Evolutionary conservation across 2,329 filamentous ascomycete species (phyloP), one percentile per base, ranked within the genome.

Genomic region (Chalaropsis thielavioides): DNA sequence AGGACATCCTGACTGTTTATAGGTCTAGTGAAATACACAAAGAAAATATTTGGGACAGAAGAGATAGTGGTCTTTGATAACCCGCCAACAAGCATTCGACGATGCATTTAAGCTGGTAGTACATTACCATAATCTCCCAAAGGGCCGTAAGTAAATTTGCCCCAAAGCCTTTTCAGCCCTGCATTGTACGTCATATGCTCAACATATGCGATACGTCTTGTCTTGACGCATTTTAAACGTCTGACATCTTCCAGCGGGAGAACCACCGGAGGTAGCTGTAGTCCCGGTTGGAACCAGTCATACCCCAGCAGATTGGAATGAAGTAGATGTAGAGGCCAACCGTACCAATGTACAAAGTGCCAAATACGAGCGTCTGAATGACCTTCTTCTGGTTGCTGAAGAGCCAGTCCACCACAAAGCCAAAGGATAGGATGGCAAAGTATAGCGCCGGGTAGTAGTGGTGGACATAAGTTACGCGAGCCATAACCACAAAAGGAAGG

Each of bases 381-480:
- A 75, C 77, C 72, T 82, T 83, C 70, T 80, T 81, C 69, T 89
- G 78, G 71, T 82, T 85, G 69, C 86, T 82, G 59, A 90, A 83
- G 68, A 86, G 79, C 86, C 90, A 97, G 75, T 97, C 91, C 64
- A 89, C 77, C 70, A 91, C 82, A 81, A 99, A 99, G 64, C 92
- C 92, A 68, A 92, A 84, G 17, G 83, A 84, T 58, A 99, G 79
- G 69, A 99, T 96, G 71, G 94, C 92, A 75, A 97, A 99, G 80
- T 97, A 99, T 11, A 99, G 83, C 10, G 94, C 94, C 11, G 94
- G 94, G 76, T 97, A 99, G 80, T 99, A 99, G 79, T 99, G 94
- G 76, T 99, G 94, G 64, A 99, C 94, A 72, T 99, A 99, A 17
- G 94, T 99, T 68, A 99, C 94, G 81, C 94, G 90, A 11, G 91